Base-by-base conservation (phyloP, 1,284 basidiomycete species). In the Mrakiaceae sp. region DNA sequence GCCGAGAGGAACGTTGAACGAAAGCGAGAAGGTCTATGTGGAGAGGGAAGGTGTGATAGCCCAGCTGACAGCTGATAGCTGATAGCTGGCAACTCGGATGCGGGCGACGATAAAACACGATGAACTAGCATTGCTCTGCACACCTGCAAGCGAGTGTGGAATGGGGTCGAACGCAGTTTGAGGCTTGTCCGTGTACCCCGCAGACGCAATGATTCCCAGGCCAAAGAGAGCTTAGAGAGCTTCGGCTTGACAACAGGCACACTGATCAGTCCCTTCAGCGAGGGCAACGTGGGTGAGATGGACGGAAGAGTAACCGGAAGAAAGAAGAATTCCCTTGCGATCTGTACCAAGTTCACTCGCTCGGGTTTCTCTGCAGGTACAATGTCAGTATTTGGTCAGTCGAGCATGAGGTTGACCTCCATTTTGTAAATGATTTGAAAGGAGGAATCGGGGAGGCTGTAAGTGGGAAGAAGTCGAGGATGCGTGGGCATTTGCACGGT, bases 1-100 rank as follows among this genome's bases (percentile, higher is more conserved):
- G 3, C 65, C 62, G 53, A 76, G 62, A 3, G 74, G 74, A 27
- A 76, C 71, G 42, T 58, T 62, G 5, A 71, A 72, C 2, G 73
- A 73, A 12, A 74, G 74, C 12, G 73, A 74, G 68, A 68, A 76
- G 0, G 72, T 68, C 2, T 71, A 71, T 0, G 73, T 74, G 3
- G 72, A 71, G 11, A 74, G 62, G 11, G 61, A 63, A n/a, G 62
- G 61, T 4, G 55, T 40, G 53, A 66, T 60, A 2, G 65, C 14
- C 65, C 65, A 66, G 40, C 27, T 27, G 27, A 27, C 27, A 27
- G 27, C 27, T 27, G 27, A 27, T 27, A 27, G 27, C 27, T 27
- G 27, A 27, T 27, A 27, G 1, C 27, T 27, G 27, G 27, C 27
- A 27, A 27, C 27, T 27, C 27, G 27, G 27, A 27, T 2, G 27